Evolutionary conservation across 148 eudicot species (phyloP).

Genomic region (Amaranthus palmeri): DNA sequence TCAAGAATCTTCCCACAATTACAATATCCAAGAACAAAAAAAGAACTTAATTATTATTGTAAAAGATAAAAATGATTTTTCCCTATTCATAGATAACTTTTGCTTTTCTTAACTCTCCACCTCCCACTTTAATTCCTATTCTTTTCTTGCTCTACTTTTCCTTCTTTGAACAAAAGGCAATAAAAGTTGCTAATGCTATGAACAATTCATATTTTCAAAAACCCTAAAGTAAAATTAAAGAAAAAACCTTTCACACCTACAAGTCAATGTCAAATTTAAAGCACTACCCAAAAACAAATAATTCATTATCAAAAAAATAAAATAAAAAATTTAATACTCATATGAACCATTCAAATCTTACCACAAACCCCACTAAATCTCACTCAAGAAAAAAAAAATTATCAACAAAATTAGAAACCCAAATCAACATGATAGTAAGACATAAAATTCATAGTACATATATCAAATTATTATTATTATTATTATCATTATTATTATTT

Average conservation of each 20-base stretch:
- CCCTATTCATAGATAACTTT: conserved; percentile 4
- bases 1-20: no score
- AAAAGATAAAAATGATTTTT: neutral
- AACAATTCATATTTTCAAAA: conserved; percentile 12
- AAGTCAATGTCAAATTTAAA: conserved; percentile 23
- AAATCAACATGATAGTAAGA: neutral
- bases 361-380: neutral
- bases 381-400: neutral
- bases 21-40: neutral
- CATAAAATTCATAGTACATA: neutral
- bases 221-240: conserved; percentile 5
- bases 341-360: neutral
- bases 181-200: conserved; percentile 11
- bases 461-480: neutral
- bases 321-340: no score
- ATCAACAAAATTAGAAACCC: neutral
- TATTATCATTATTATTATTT: no score
- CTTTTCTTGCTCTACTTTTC: conserved; percentile 22
- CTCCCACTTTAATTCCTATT: neutral
- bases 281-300: neutral
- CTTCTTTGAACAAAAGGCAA: conserved; percentile 18
- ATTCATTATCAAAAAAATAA: neutral
- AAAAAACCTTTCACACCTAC: conserved; percentile 12
- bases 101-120: conserved; percentile 4
- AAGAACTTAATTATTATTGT: neutral